Base-by-base conservation (phyloP, 192 early-diverging fungal species). In the Obelidium mucronatum region DNA sequence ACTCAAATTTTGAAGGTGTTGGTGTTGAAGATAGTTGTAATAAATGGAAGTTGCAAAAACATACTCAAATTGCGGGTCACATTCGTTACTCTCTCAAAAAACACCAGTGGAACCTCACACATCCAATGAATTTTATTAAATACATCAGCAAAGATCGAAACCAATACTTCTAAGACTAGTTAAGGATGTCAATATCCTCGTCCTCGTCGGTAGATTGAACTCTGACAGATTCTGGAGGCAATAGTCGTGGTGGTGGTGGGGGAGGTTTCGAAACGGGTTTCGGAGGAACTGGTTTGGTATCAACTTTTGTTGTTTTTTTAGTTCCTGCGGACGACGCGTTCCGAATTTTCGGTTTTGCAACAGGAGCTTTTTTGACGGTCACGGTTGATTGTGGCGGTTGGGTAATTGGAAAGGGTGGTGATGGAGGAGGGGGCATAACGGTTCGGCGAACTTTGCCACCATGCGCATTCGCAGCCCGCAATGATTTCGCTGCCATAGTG, bases 121-220 rank as follows among this genome's bases (percentile, higher is more conserved):
- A n/a, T n/a, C n/a, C n/a, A n/a, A n/a, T n/a, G n/a, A n/a, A n/a
- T n/a, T n/a, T n/a, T n/a, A n/a, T n/a, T n/a, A n/a, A n/a, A n/a
- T n/a, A n/a, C n/a, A n/a, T n/a, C n/a, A n/a, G n/a, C n/a, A n/a
- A n/a, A n/a, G n/a, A n/a, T n/a, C n/a, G n/a, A n/a, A n/a, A n/a
- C n/a, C n/a, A n/a, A n/a, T n/a, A n/a, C n/a, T n/a, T n/a, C n/a
- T n/a, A n/a, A n/a, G n/a, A n/a, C n/a, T n/a, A 67, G 31, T 67
- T 67, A n/a, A 67, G 33, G 51, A 67, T 67, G 51, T 67, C 66
- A 67, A 67, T 36, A 51, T 67, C 66, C 51, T 67, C 66, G 33
- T 67, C 66, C 42, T 67, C 66, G 31, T 48, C 42, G 6, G 66
- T 67, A n/a, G 66, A n/a, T 67, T 67, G 30, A n/a, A 67, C 66